phyloP scores from a whole-genome alignment of 176 grass and related monocot species.

The Aegilops speltoides region DNA sequence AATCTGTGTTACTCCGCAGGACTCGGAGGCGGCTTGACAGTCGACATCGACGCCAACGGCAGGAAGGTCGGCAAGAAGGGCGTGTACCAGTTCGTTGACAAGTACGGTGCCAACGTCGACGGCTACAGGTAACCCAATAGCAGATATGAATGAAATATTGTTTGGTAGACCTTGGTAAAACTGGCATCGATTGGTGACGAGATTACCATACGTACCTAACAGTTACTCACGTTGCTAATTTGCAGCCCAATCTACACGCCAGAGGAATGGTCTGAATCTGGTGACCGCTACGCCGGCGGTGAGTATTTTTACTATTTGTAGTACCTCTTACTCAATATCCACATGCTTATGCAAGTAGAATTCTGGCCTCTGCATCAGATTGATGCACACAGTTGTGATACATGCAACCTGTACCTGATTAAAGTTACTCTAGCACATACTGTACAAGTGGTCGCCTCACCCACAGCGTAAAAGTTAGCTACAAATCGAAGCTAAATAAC shows the following conservation, averaged over 20 bases:
- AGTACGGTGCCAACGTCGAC: conserved; percentile 96
- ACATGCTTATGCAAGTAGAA: neutral
- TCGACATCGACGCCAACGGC: conserved; percentile 49
- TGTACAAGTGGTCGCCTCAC: neutral
- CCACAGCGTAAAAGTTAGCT: neutral
- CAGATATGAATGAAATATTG: neutral
- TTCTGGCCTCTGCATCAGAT: neutral
- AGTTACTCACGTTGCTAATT: neutral
- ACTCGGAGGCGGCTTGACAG: conserved; percentile 42
- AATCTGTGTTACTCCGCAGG: conserved; percentile 26
- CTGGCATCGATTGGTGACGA: too few species aligned
- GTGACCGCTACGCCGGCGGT: conserved; percentile 89
- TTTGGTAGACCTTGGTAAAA: neutral
- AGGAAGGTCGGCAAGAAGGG: conserved; percentile 66
- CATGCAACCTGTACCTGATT: neutral
- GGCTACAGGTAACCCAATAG: conserved; percentile 60
- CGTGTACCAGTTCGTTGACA: conserved; percentile 92
- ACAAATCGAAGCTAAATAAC: neutral
- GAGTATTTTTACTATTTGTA: neutral
- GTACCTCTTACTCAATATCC: too few species aligned
- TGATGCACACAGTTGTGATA: too few species aligned
- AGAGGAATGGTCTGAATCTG: conserved; percentile 69
- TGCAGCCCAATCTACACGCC: conserved; percentile 83
- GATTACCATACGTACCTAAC: neutral
- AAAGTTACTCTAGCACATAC: neutral